A percentile compares a stretch with the other conserved stretches of the same genome.
Evolutionary conservation across 1,139 yeast species (phyloP).

Genomic region (Kurtzmaniella quercitrusa): DNA sequence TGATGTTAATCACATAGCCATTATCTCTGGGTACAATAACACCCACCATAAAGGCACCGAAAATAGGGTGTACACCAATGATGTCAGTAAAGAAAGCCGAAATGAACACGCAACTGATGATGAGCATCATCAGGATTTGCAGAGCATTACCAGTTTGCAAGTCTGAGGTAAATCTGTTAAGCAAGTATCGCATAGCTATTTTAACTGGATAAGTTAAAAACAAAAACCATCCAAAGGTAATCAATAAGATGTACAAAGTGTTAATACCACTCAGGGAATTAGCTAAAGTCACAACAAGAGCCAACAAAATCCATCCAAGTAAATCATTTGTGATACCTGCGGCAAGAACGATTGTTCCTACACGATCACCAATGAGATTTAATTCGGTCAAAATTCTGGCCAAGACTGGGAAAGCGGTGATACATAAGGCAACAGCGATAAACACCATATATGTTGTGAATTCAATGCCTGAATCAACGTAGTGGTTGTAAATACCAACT

Average conservation of each 20-base stretch:
- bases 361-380: conserved; percentile 64
- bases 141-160: conserved; percentile 59
- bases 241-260: conserved; percentile 63
- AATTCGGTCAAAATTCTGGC: conserved; percentile 75
- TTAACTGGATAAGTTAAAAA: conserved; percentile 56
- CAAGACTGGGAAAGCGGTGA: conserved; percentile 80
- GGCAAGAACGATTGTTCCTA: conserved; percentile 74
- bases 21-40: conserved; percentile 74
- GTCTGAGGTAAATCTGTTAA: conserved; percentile 44
- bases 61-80: conserved; percentile 77
- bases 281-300: conserved; percentile 70
- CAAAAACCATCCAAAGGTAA: conserved; percentile 64
- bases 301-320: conserved; percentile 78
- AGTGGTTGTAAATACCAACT: conserved; percentile 59
- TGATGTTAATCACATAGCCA: conserved; percentile 62
- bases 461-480: conserved; percentile 37
- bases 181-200: conserved; percentile 39
- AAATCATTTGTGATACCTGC: conserved; percentile 81
- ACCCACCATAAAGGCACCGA: conserved; percentile 79
- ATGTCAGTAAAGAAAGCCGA: conserved; percentile 78
- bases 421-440: conserved; percentile 75
- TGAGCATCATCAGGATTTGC: conserved; percentile 54
- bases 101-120: conserved; percentile 52
- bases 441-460: conserved; percentile 76
- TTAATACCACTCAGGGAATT: conserved; percentile 65